These are phyloP conservation scores for Ophiosphaerella korrae DNA, from an alignment of 2,329 filamentous ascomycete genomes.

Conservation along the genomic window DNA sequence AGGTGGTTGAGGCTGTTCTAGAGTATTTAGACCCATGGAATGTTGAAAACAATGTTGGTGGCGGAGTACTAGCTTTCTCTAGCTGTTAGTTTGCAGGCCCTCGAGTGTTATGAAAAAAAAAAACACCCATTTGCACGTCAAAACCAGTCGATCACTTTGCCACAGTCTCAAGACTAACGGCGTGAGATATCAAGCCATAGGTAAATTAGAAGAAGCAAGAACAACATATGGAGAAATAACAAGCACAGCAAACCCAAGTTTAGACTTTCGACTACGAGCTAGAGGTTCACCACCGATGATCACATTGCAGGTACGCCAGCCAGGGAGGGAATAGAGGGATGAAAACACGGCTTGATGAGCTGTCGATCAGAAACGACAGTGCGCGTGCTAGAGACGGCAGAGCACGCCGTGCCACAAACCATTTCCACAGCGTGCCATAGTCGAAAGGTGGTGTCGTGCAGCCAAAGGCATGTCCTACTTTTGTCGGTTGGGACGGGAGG, in stretches of 20 bases:
- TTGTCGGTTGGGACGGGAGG: conserved; percentile 15
- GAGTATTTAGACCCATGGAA: too few species aligned
- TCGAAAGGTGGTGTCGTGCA: conserved; percentile 28
- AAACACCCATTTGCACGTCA: neutral
- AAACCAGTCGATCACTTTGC: neutral
- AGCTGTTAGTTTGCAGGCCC: too few species aligned
- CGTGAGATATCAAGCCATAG: neutral
- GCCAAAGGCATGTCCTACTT: conserved; percentile 22
- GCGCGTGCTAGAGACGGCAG: conserved; percentile 15
- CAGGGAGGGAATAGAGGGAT: conserved; percentile 5
- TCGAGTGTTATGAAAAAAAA: neutral
- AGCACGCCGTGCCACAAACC: conserved; percentile 23
- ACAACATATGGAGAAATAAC: too few species aligned
- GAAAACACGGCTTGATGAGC: conserved; percentile 12
- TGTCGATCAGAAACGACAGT: conserved; percentile 32
- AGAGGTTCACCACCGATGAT: conserved; percentile 7
- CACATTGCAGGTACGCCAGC: conserved; percentile 21
- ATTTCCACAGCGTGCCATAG: conserved; percentile 19
- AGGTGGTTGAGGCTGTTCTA: neutral
- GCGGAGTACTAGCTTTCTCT: neutral
- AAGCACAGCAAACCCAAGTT: too few species aligned
- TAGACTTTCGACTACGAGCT: too few species aligned
- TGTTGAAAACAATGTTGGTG: too few species aligned
- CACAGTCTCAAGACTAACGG: neutral
- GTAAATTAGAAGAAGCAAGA: neutral